Evolutionary conservation across 305 asterid species (phyloP).

Genomic region (Fraxinus nigra): DNA sequence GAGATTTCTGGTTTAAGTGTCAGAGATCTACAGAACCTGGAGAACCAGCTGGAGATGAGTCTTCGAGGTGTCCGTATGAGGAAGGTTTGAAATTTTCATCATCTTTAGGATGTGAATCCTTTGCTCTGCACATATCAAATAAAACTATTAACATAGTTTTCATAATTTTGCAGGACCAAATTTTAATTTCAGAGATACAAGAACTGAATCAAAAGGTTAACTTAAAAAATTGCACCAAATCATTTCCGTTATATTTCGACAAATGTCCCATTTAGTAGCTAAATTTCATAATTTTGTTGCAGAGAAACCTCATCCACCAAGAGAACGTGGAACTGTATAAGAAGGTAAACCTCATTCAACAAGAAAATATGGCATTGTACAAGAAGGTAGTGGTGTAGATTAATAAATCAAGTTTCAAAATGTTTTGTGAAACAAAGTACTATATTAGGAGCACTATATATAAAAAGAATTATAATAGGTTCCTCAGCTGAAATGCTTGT

Average conservation of each 20-base stretch:
- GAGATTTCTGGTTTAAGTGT: slow-evolving; percentile 59
- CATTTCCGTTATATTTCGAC: neutral
- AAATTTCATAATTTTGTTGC: slow-evolving; percentile 37
- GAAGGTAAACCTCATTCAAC: slow-evolving; percentile 47
- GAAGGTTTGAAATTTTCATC: slow-evolving; percentile 43
- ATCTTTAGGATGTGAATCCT: neutral
- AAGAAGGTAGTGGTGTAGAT: slow-evolving; percentile 44
- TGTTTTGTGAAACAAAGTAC: slow-evolving; percentile 9
- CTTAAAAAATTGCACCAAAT: neutral
- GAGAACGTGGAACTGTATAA: slow-evolving; percentile 63
- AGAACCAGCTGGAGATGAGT: slow-evolving; percentile 62
- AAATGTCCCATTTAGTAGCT: slow-evolving; percentile 25
- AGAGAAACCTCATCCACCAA: slow-evolving; percentile 62
- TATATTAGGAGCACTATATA: neutral
- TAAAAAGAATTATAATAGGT: neutral
- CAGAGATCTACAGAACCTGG: slow-evolving; percentile 60
- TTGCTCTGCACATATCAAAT: neutral
- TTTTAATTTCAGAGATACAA: slow-evolving; percentile 53
- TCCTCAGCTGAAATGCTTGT: slow-evolving; percentile 4
- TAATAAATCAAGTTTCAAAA: slow-evolving; percentile 5
- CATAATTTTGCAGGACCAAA: slow-evolving; percentile 48
- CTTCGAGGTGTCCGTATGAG: slow-evolving; percentile 56
- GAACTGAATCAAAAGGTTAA: slow-evolving; percentile 60
- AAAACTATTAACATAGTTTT: slow-evolving; percentile 17
- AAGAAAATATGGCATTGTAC: slow-evolving; percentile 49